phyloP scores from a whole-genome alignment of 495 filamentous ascomycete species.

The Pseudevernia furfuracea region DNA sequence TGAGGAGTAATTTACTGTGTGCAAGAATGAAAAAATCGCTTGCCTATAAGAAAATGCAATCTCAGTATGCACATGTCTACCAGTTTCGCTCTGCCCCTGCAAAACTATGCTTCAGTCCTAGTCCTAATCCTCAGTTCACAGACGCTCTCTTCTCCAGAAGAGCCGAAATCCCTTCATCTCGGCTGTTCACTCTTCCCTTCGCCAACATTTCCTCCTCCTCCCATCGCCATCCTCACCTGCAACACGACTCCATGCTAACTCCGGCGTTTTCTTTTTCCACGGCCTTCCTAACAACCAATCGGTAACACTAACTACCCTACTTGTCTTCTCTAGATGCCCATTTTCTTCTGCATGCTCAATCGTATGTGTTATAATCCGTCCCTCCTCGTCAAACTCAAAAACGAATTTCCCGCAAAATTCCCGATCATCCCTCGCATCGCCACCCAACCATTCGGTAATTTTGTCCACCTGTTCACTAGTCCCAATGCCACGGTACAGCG shows the following conservation, averaged over 20 bases:
- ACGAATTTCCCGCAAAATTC: slow-evolving; percentile 82
- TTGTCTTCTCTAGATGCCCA: slow-evolving; percentile 58
- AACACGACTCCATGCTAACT: slow-evolving; percentile 34
- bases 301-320: slow-evolving; percentile 74
- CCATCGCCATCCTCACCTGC: slow-evolving; percentile 27
- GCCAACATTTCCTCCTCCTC: not conserved
- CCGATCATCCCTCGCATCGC: slow-evolving; percentile 35
- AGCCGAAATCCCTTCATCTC: not conserved
- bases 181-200: slow-evolving; percentile 1
- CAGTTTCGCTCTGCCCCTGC: not conserved
- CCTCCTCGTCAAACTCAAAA: slow-evolving; percentile 91
- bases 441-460: slow-evolving; percentile 42
- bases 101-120: not conserved
- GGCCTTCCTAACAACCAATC: slow-evolving; percentile 76
- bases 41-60: not conserved
- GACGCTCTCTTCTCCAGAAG: not conserved
- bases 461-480: slow-evolving; percentile 42
- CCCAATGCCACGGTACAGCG: slow-evolving; percentile 35
- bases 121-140: not conserved
- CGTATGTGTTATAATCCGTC: slow-evolving; percentile 73
- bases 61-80: not conserved
- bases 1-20: not conserved
- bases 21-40: not conserved
- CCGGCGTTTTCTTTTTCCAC: slow-evolving; percentile 37
- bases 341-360: slow-evolving; percentile 88